phyloP scores from a whole-genome alignment of 352 stramenopile species.

The Globisporangium solare region DNA sequence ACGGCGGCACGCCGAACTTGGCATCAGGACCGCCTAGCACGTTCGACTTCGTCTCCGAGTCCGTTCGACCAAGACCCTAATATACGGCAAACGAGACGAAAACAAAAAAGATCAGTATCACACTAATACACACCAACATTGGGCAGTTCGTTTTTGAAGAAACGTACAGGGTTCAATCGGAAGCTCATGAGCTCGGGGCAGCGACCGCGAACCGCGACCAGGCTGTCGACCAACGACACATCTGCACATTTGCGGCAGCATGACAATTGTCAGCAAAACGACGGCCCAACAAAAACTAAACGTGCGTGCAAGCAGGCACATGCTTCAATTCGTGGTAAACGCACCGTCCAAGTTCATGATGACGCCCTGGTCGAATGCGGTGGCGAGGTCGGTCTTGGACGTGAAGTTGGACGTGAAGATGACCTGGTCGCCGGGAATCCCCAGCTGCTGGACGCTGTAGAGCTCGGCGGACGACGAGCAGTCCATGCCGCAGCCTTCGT shows the following conservation, averaged over 20 bases:
- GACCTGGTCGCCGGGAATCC: conserved; percentile 66
- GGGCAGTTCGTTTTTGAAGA: too few relatives aligned
- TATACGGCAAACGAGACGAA: not conserved
- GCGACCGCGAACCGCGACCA: conserved; percentile 57
- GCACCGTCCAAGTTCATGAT: conserved; percentile 85
- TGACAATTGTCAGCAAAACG: not conserved
- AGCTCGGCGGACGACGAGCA: conserved; percentile 85
- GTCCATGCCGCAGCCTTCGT: conserved; percentile 88
- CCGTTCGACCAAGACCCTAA: conserved; percentile 73
- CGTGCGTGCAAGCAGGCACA: not conserved
- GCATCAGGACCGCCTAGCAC: conserved; percentile 82
- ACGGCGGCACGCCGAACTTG: conserved; percentile 87
- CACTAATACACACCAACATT: too few relatives aligned
- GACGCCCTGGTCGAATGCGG: conserved; percentile 72
- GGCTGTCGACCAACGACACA: conserved; percentile 73
- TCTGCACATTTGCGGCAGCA: conserved; percentile 21
- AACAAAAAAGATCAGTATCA: too few relatives aligned
- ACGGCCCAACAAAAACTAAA: not conserved
- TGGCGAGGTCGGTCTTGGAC: conserved; percentile 64
- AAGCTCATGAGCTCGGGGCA: conserved; percentile 87
- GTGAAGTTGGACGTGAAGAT: conserved; percentile 92
- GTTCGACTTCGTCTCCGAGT: conserved; percentile 88
- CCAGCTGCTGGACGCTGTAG: conserved; percentile 70
- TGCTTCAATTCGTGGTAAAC: conserved; percentile 6
- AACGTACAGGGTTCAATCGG: conserved; percentile 67